Evolutionary conservation across 2,329 filamentous ascomycete genomes (phyloP), one percentile per base, ranked within the genome.

Genomic region (Fusarium virguliforme): DNA sequence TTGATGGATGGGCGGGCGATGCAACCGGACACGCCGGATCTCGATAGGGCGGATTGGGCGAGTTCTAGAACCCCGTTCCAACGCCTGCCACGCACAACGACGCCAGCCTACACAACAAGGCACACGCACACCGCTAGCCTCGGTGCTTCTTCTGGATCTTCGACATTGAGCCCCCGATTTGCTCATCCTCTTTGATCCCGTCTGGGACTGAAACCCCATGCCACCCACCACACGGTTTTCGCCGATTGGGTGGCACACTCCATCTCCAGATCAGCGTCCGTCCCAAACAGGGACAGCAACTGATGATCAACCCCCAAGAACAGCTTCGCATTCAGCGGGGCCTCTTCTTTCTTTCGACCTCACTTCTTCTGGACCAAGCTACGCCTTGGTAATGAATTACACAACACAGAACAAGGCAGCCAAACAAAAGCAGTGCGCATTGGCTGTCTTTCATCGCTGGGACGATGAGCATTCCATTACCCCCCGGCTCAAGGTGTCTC

Each of bases 361-460:
- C 56, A 56, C n/a, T 50, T 35, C 35, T 40, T 56, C 24, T 32
- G 13, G 7, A 22, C 60, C 60, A 40, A 61, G 62, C 37, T 59
- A 24, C 15, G 13, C 18, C 50, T 43, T 60, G 65, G 53, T 48
- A 68, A 41, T 38, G 46, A 34, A 56, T 55, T 43, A 70, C 12
- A 56, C 41, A 58, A 56, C 41, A 65, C 12, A 56, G 46, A 58
- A 56, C 41, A 65, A 72, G 53, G 57, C 65, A 68, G 67, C 68
- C 72, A 68, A 71, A 65, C 58, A 72, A 71, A 75, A 73, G 72
- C 71, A 75, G 68, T 70, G 68, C 70, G 72, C 68, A 70, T 68
- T 50, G 65, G 72, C 61, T 73, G 68, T 64, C 65, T 66, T 62
- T 60, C 58, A 68, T 62, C 54, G 55, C 55, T 58, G 41, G 57